Evolutionary conservation across 2,329 filamentous ascomycete genomes (phyloP), one percentile per base, ranked within the genome.

Genomic region (Fusarium sp.): DNA sequence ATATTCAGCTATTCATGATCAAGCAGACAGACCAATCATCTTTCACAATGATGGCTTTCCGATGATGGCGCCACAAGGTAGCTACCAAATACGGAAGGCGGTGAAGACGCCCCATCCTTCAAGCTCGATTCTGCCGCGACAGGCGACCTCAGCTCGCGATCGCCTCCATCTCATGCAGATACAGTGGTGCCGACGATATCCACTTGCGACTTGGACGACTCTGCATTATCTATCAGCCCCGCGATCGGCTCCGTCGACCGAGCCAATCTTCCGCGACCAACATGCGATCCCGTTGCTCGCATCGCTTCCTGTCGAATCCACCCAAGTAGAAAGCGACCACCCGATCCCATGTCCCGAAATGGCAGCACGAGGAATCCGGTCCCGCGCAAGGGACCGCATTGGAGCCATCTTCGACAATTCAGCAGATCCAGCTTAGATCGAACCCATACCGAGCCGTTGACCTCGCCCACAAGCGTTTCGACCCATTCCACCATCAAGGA

Each of bases 351-450:
- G 73, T 75, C 73, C 57, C 72, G 73, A 71, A 74, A 75, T 75
- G 73, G 71, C 60, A 64, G 60, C 66, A 64, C 65, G 62, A 74
- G 57, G 66, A 71, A 75, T 58, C 59, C 54, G 73, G 69, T 68
- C 71, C 77, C 83, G 65, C 83, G 83, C 68, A 84, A 79, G 75
- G 79, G 79, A 40, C 79, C 82, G 61, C 84, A 82, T 67, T 86
- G 84, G 84, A 81, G 83, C 54, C 86, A 86, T 71, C 80, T 87
- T 54, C 84, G 85, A 44, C 85, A 87, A 67, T 79, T 84, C 74
- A 86, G 83, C 77, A 81, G 77, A 54, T 79, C 80, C 29, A 83
- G 81, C 75, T 73, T 81, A 70, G 85, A 87, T 64, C 80, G 80
- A 67, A 72, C 78, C 61, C 76, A 76, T 44, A 64, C 77, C 56